Percentiles rank a stretch among this genome's conserved stretches.
Evolutionary conservation across 371 early-diverging fungal species (phyloP).

Genomic region (Mucor irregularis): DNA sequence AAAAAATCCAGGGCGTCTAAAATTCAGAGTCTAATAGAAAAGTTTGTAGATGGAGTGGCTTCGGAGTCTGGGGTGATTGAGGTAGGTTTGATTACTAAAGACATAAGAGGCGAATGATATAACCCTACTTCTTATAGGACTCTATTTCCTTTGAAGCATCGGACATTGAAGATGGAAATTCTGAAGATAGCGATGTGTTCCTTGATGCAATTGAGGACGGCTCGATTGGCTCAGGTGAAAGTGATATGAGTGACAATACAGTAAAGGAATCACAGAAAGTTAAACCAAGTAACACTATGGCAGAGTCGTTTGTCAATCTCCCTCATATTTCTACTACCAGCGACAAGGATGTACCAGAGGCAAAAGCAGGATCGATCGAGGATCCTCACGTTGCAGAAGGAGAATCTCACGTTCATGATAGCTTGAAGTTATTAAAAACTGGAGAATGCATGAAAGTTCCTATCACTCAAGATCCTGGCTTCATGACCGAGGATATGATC

Average conservation of each 20-base stretch:
- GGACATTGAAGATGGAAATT: conserved; percentile 8
- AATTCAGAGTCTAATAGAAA: conserved; percentile 6
- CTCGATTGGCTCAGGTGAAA: neutral
- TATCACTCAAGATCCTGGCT: conserved; percentile 74
- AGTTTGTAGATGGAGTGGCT: conserved; percentile 7
- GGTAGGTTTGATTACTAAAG: neutral
- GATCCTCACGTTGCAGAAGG: conserved; percentile 40
- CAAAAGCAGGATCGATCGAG: conserved; percentile 16
- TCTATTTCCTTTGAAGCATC: conserved; percentile 3
- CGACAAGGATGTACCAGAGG: neutral
- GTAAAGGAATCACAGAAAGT: neutral
- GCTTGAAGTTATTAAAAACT: conserved; percentile 45
- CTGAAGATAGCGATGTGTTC: conserved; percentile 21
- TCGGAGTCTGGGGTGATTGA: neutral
- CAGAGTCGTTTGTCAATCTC: conserved; percentile 10
- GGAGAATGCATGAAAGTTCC: conserved; percentile 71
- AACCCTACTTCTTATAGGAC: neutral
- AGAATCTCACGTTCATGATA: conserved; percentile 24
- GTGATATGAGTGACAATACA: conserved; percentile 8
- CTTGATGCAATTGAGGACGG: conserved; percentile 20
- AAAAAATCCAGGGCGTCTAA: neutral
- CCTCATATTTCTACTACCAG: conserved; percentile 2
- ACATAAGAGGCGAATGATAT: no score
- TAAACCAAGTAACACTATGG: neutral
- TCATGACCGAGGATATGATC: conserved; percentile 92